phyloP scores from a whole-genome alignment of 345 rosid species.

The Aethionema arabicum region DNA sequence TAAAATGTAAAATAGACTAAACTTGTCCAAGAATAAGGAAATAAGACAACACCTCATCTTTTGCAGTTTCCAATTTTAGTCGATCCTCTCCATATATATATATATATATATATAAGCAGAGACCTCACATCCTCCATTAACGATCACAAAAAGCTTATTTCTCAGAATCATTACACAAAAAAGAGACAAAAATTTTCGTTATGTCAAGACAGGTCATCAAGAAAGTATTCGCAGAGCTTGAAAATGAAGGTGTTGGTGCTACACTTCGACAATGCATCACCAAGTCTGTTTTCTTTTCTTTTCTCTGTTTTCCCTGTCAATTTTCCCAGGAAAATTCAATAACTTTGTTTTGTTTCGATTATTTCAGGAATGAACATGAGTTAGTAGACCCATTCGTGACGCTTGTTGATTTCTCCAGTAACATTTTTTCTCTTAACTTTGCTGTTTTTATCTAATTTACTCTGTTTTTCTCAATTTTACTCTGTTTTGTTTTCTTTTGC shows the following conservation, averaged over 20 bases:
- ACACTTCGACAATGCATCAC: slow-evolving; percentile 76
- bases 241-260: slow-evolving; percentile 78
- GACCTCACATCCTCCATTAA: slow-evolving; percentile 23
- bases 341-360: slow-evolving; percentile 3
- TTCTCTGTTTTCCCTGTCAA: neutral
- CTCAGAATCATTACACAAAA: neutral
- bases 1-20: no score
- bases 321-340: neutral
- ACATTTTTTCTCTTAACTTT: neutral
- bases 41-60: slow-evolving; percentile 22
- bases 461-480: neutral
- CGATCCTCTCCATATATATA: slow-evolving; percentile 20
- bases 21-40: no score
- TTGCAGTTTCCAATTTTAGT: slow-evolving; percentile 20
- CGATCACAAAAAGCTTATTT: neutral
- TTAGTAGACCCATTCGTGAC: slow-evolving; percentile 81
- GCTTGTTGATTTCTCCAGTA: slow-evolving; percentile 86
- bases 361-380: slow-evolving; percentile 64
- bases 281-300: slow-evolving; percentile 41
- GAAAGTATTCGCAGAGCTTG: slow-evolving; percentile 60
- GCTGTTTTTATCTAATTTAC: neutral
- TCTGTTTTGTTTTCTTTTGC: neutral
- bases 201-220: slow-evolving; percentile 61
- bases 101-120: slow-evolving; percentile 8
- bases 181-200: slow-evolving; percentile 14